These are phyloP conservation scores for Aegle marmelos DNA, from an alignment of 345 rosid genomes.

Conservation along the genomic window DNA sequence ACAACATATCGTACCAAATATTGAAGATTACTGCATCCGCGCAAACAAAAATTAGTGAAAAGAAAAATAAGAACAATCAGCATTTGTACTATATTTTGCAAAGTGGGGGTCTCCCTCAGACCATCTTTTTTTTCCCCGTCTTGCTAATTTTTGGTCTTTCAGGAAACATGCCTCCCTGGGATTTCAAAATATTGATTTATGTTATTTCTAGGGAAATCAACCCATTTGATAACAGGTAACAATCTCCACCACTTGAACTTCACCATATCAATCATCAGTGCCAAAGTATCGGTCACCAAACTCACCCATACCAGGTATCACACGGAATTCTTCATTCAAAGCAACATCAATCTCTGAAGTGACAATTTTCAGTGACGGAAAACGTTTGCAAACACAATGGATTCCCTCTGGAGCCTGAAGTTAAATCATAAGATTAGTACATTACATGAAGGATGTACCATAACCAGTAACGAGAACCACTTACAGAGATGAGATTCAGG, in stretches of 20 bases:
- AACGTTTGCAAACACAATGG: conserved; percentile 80
- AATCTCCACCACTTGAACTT: neutral
- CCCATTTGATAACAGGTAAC: conserved; percentile 6
- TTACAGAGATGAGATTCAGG: conserved; percentile 90
- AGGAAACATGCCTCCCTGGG: neutral
- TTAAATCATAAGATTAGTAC: neutral
- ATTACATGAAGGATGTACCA: neutral
- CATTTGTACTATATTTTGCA: neutral
- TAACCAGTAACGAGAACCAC: conserved; percentile 13
- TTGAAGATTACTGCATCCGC: neutral
- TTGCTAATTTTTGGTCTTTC: neutral
- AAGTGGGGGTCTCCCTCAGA: conserved; percentile 1
- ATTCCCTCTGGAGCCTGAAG: conserved; percentile 95
- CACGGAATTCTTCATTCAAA: conserved; percentile 82
- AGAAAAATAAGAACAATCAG: neutral
- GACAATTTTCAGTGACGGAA: conserved; percentile 83
- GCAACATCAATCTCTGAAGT: conserved; percentile 93
- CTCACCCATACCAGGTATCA: conserved; percentile 98
- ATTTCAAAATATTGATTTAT: conserved; percentile 6
- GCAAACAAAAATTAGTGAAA: neutral
- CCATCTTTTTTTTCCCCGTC: no score
- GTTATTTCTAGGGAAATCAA: neutral
- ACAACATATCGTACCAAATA: neutral
- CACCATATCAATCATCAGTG: conserved; percentile 67
- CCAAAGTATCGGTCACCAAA: conserved; percentile 99